Conservation (phyloP, 805 yeast genomes). For the Metschnikowia noctiluminum region DNA sequence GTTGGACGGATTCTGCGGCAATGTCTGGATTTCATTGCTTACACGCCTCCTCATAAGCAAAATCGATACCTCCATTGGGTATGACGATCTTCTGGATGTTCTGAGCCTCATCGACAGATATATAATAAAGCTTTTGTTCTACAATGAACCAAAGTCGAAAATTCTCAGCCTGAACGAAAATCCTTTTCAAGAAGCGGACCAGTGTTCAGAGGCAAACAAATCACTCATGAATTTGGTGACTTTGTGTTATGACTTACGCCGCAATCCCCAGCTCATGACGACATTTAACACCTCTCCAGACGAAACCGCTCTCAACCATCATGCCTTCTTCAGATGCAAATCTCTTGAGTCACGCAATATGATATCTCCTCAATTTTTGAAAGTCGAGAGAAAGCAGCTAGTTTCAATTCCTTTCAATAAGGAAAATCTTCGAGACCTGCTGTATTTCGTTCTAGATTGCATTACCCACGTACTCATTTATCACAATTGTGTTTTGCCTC, state of each 20-base stretch:
- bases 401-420: constrained; percentile 16
- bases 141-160: constrained; percentile 26
- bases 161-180: constrained; percentile 13
- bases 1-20: constrained; percentile 31
- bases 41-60: constrained; percentile 32
- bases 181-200: constrained; percentile 16
- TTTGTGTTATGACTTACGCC: constrained; percentile 32
- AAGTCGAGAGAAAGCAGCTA: neutral
- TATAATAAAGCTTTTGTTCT: constrained; percentile 24
- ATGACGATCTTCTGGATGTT: constrained; percentile 28
- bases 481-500: constrained; percentile 8
- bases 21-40: constrained; percentile 28
- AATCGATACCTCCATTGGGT: constrained; percentile 34
- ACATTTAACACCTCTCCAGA: constrained; percentile 44
- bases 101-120: constrained; percentile 25
- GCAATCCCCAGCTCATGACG: constrained; percentile 33
- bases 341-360: constrained; percentile 19
- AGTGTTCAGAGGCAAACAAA: constrained; percentile 13
- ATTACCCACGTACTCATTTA: constrained; percentile 26
- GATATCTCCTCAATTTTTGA: constrained; percentile 31
- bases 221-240: constrained; percentile 28
- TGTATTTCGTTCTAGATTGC: constrained; percentile 30
- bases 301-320: constrained; percentile 42
- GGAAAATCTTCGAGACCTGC: constrained; percentile 4
- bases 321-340: constrained; percentile 24